A percentile compares a stretch with the other conserved stretches of the same genome.
Evolutionary conservation across 2,329 filamentous ascomycete genomes (phyloP).

Genomic region (Talaromyces verruculosus): DNA sequence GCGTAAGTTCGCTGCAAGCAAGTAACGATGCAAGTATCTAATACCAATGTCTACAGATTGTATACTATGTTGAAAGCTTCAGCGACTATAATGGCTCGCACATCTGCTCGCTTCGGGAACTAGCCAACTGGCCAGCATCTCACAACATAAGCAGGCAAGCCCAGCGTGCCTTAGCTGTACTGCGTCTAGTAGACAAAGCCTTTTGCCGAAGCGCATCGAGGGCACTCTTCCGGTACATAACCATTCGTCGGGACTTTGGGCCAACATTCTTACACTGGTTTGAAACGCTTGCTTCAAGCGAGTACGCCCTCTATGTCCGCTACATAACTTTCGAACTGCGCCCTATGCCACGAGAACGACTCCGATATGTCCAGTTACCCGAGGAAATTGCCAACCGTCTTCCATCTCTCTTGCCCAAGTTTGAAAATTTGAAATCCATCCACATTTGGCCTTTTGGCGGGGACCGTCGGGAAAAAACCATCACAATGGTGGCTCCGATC

Average conservation of each 20-base stretch:
- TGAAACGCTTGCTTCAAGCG: not conserved
- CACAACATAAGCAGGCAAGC: not conserved
- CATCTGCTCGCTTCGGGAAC: not conserved
- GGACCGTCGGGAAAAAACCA: not conserved
- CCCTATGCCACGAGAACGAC: not conserved
- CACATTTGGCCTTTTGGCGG: not conserved
- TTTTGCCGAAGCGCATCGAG: not conserved
- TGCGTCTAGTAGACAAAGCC: not conserved
- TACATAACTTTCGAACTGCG: not conserved
- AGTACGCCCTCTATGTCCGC: not conserved
- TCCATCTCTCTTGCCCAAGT: not conserved
- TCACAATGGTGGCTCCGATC: not conserved
- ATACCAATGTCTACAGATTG: not conserved
- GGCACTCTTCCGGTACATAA: not conserved
- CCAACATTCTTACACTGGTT: not conserved
- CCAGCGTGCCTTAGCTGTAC: not conserved
- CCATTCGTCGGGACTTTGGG: not conserved
- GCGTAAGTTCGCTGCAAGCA: not conserved
- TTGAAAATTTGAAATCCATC: not conserved
- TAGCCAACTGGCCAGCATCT: not conserved
- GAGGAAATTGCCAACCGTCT: not conserved
- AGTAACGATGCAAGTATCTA: not conserved
- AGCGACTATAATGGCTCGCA: not conserved
- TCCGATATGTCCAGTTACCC: not conserved
- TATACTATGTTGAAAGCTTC: not conserved